These are phyloP conservation scores for Cenchrus purpureus DNA, from an alignment of 176 grass and related monocot species.

Conservation along the genomic window DNA sequence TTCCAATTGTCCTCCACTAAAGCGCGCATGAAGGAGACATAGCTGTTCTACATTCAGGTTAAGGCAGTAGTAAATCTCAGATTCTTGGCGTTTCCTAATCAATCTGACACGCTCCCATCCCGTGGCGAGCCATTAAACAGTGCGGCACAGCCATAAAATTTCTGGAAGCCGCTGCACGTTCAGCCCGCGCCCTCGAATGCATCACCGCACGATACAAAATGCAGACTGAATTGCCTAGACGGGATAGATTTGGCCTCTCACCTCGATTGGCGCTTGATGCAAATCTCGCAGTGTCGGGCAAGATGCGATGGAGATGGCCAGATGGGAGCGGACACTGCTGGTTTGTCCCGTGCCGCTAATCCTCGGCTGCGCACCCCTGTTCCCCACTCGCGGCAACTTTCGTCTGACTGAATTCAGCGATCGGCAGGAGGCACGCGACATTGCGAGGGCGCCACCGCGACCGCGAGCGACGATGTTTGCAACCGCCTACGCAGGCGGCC, in stretches of 20 bases:
- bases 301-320: conserved; percentile 20
- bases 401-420: neutral
- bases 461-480: neutral
- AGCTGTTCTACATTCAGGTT: neutral
- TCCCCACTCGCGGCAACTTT: neutral
- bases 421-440: neutral
- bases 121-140: neutral
- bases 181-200: neutral
- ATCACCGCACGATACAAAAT: neutral
- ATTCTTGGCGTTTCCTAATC: neutral
- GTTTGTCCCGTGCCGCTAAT: neutral
- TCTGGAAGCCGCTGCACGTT: neutral
- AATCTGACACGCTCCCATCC: neutral
- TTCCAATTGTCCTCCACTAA: too few species aligned
- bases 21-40: too few species aligned
- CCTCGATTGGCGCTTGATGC: conserved; percentile 48
- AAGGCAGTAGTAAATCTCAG: neutral
- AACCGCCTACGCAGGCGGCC: neutral
- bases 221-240: neutral
- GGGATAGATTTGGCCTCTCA: neutral
- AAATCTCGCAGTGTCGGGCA: conserved; percentile 21
- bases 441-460: too few species aligned
- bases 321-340: too few species aligned
- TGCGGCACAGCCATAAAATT: neutral
- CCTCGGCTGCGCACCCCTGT: neutral